Base-by-base conservation (phyloP, 1,284 basidiomycete species). In the Sanghuangporus weigelae region DNA sequence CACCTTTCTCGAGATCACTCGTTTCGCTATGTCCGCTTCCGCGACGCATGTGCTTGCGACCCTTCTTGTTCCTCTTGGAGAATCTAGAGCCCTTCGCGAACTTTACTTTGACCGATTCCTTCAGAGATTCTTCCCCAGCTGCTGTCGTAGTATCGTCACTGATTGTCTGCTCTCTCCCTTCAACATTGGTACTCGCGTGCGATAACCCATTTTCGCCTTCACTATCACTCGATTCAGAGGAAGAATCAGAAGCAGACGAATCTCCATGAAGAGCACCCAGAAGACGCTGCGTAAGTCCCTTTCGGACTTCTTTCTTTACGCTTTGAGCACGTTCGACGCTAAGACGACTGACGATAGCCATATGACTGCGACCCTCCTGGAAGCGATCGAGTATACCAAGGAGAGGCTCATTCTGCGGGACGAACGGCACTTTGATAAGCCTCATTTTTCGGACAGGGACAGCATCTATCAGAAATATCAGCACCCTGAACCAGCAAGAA, bases 351-450 rank as follows among this genome's bases (percentile, higher is more conserved):
- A 96, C 93, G 67, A 96, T 90, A 36, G 95, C 95, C 83, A 96
- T 94, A 72, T 96, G 94, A 49, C 89, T 92, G 46, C 92, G 83
- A 10, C 94, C 94, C 71, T 95, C 93, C 73, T 96, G 94, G 75
- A 96, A 96, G 66, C 83, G 89, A 73, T 96, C 94, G 59, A 96
- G 82, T 67, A 96, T 92, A 46, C 92, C 89, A 21, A 96, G 83
- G 4, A 96, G 79, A 21, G 93, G 85, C 73, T 95, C 92, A 69
- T 96, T 92, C 62, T 86, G 87, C 0, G 93, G 90, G 1, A 96
- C 91, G 51, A 90, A 89, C 0, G 90, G 91, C 2, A 96, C 87
- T 68, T 90, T 92, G 75, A 95, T 95, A 57, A 95, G 78, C 1
- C 89, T 90, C 54, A 95, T 85, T 64, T 84, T 85, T 66, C 89